Base-by-base conservation (phyloP, 2,329 filamentous ascomycete genomes). In the Aureobasidium mangrovei region DNA sequence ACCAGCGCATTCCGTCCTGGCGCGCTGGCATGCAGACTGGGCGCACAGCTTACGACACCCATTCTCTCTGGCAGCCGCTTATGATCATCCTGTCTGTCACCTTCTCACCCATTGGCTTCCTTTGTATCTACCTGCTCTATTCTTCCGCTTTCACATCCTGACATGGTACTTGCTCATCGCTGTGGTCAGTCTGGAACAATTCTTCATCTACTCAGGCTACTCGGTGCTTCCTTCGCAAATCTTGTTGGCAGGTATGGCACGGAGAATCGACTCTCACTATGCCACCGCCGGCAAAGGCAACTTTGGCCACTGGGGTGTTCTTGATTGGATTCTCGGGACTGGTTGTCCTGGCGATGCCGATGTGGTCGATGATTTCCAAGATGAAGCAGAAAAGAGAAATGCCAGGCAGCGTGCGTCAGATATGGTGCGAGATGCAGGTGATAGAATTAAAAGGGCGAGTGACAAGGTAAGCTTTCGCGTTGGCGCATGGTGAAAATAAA, bases 141-240 rank as follows among this genome's bases (percentile, higher is more conserved):
- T 78, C n/a, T 74, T 88, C 39, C 81, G 82, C 7, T 82, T 84
- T 35, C 86, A 90, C 65, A 75, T 88, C 3, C 73, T 89, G n/a
- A 87, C 83, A 0, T 88, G 84, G 70, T 77, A 87, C 54, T 62
- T 86, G 8, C 79, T 87, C 58, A 72, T 83, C 12, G 75, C 77
- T 0, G 64, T 88, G 28, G 77, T 79, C 58, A 85, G 83, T 2
- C 63, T 83, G 0, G 83, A 88, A 60, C 84, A 88, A 59, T 81
- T 81, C 0, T 71, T 88, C 45, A 73, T 82, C 29, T 81, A 81
- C 68, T 86, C 81, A 0, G 85, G 85, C 0, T 90, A 89, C 68
- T 79, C 75, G 12, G 70, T 81, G 5, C 68, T 83, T 53, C 79
- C 80, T 2, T 79, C 77, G 2, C 77, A 71, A 6, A 79, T 83